These are phyloP conservation scores for Amauroascus niger DNA, from an alignment of 2,329 filamentous ascomycete genomes.

Conservation along the genomic window DNA sequence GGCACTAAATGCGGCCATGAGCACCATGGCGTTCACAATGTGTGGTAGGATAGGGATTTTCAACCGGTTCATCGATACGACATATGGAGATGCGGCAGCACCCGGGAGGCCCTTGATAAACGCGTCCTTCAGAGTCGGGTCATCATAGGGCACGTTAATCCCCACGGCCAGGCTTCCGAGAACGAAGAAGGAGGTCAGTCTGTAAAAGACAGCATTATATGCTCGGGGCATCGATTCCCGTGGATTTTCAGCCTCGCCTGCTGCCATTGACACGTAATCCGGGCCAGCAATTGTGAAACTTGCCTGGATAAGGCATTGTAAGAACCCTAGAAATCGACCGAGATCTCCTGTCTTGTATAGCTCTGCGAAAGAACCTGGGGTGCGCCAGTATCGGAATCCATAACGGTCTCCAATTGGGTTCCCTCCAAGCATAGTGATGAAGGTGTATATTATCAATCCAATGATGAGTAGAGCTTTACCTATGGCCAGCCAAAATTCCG, in stretches of 20 bases:
- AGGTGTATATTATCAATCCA: constrained; percentile 64
- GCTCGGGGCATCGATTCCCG: constrained; percentile 60
- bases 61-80: constrained; percentile 57
- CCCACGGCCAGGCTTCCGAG: constrained; percentile 63
- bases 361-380: constrained; percentile 60
- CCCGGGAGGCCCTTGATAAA: constrained; percentile 52
- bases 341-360: constrained; percentile 55
- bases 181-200: constrained; percentile 65
- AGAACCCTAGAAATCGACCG: constrained; percentile 65
- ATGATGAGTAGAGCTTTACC: constrained; percentile 64
- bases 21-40: constrained; percentile 63
- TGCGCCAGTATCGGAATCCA: constrained; percentile 59
- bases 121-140: constrained; percentile 51
- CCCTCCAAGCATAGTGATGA: constrained; percentile 72
- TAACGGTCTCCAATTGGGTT: constrained; percentile 64
- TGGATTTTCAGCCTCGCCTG: constrained; percentile 62
- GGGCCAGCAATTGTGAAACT: constrained; percentile 59
- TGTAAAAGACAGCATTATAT: constrained; percentile 70
- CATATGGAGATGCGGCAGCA: constrained; percentile 62
- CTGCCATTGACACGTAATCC: constrained; percentile 56
- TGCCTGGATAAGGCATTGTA: constrained; percentile 63
- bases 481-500: constrained; percentile 64
- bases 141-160: constrained; percentile 61
- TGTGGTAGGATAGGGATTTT: constrained; percentile 55
- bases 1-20: constrained; percentile 59